Conservation (phyloP, 768 basidiomycete genomes). For the Lentinula edodes region DNA sequence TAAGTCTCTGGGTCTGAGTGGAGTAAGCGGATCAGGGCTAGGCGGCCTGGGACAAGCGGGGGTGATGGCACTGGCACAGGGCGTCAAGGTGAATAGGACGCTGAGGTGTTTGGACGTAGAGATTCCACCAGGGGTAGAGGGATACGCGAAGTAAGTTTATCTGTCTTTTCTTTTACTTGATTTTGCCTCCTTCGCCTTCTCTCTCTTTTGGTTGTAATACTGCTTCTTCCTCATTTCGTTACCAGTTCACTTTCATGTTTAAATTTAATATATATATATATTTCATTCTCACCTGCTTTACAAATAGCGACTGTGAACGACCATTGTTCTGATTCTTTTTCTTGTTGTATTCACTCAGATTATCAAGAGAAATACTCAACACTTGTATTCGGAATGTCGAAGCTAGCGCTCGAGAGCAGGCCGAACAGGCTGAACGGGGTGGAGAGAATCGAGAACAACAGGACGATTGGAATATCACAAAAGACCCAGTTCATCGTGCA, state of each 20-base stretch:
- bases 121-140: slow-evolving; percentile 81
- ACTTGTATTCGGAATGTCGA: slow-evolving; percentile 93
- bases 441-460: not conserved
- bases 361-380: slow-evolving; percentile 87
- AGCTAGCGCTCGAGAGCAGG: slow-evolving; percentile 50
- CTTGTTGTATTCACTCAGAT: slow-evolving; percentile 25
- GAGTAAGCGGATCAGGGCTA: slow-evolving; percentile 1
- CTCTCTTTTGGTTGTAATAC: not conserved
- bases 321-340: not conserved
- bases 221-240: no score
- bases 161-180: no score
- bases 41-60: slow-evolving; percentile 71
- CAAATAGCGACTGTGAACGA: no score
- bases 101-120: slow-evolving; percentile 93
- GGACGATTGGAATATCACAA: not conserved
- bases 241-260: no score
- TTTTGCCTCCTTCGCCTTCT: no score
- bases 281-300: no score
- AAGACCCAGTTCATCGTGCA: slow-evolving; percentile 11
- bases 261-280: no score
- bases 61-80: slow-evolving; percentile 86
- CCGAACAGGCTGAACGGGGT: slow-evolving; percentile 11
- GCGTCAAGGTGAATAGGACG: slow-evolving; percentile 76
- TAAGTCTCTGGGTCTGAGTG: not conserved
- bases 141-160: slow-evolving; percentile 55